Evolutionary conservation across 2,329 filamentous ascomycete genomes (phyloP).

Genomic region (Xylaria sp.): DNA sequence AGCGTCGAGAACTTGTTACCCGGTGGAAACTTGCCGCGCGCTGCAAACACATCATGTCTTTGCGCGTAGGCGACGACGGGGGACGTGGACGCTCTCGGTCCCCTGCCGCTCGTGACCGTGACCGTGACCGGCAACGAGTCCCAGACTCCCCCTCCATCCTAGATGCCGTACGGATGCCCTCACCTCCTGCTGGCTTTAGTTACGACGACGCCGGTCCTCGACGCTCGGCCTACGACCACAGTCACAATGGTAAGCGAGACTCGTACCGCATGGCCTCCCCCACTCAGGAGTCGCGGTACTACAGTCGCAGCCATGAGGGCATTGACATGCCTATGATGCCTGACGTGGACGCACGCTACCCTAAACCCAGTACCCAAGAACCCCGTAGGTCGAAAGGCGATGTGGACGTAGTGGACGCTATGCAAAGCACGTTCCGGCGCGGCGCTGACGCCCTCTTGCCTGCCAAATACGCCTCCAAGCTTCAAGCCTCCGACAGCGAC

Average conservation of each 20-base stretch:
- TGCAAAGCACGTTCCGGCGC: slow-evolving; percentile 45
- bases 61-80: slow-evolving; percentile 59
- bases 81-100: slow-evolving; percentile 62
- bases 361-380: slow-evolving; percentile 20
- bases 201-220: slow-evolving; percentile 54
- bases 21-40: slow-evolving; percentile 2
- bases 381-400: slow-evolving; percentile 44
- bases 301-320: slow-evolving; percentile 40
- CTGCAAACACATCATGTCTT: slow-evolving; percentile 58
- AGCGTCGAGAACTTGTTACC: slow-evolving; percentile 18
- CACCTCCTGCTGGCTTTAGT: slow-evolving; percentile 54
- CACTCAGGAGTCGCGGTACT: slow-evolving; percentile 47
- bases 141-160: slow-evolving; percentile 49
- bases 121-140: slow-evolving; percentile 50
- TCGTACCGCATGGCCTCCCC: slow-evolving; percentile 51
- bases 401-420: slow-evolving; percentile 44
- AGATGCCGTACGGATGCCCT: slow-evolving; percentile 57
- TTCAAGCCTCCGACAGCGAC: slow-evolving; percentile 49
- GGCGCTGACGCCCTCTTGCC: slow-evolving; percentile 49
- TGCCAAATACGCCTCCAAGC: slow-evolving; percentile 48
- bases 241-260: slow-evolving; percentile 51
- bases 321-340: slow-evolving; percentile 40
- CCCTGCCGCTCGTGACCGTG: slow-evolving; percentile 50
- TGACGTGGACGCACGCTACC: slow-evolving; percentile 32
- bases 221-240: slow-evolving; percentile 48